These are phyloP conservation scores for Hymenotorrendiella dingleyae DNA, from an alignment of 2,329 filamentous ascomycete species.

Conservation along the genomic window DNA sequence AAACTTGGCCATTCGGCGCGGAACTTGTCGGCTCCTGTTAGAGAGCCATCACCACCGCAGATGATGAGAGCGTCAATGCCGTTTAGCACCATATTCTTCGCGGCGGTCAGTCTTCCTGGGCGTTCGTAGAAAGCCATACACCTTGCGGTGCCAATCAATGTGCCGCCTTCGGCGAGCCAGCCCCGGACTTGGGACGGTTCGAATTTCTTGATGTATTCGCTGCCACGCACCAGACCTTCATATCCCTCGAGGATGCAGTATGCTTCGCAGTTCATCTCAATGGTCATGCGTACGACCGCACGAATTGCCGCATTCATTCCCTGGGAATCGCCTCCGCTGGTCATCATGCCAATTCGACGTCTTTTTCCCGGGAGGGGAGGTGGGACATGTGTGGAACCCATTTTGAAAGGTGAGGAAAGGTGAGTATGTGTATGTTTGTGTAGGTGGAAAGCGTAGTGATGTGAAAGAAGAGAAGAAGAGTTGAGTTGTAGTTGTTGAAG, in stretches of 20 bases:
- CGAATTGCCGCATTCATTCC: slow-evolving; percentile 71
- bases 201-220: slow-evolving; percentile 81
- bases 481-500: too few relatives aligned
- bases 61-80: slow-evolving; percentile 96
- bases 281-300: slow-evolving; percentile 81
- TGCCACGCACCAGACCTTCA: slow-evolving; percentile 86
- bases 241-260: slow-evolving; percentile 91
- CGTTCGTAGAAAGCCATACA: slow-evolving; percentile 92
- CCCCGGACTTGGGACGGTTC: slow-evolving; percentile 91
- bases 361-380: slow-evolving; percentile 27
- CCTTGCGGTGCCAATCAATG: slow-evolving; percentile 89
- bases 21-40: slow-evolving; percentile 94
- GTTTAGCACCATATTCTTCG: slow-evolving; percentile 88
- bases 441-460: slow-evolving; percentile 1
- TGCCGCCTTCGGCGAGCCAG: slow-evolving; percentile 89
- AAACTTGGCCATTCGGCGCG: slow-evolving; percentile 86
- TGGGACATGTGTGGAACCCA: slow-evolving; percentile 22
- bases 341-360: slow-evolving; percentile 59
- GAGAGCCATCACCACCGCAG: slow-evolving; percentile 91
- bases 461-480: slow-evolving; percentile 3
- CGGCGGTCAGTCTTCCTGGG: slow-evolving; percentile 72
- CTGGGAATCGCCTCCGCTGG: slow-evolving; percentile 67
- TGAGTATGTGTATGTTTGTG: slow-evolving; percentile 1
- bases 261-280: slow-evolving; percentile 74
- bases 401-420: slow-evolving; percentile 8